phyloP scores from a whole-genome alignment of 2,329 filamentous ascomycete species.

The Alternaria rosae region DNA sequence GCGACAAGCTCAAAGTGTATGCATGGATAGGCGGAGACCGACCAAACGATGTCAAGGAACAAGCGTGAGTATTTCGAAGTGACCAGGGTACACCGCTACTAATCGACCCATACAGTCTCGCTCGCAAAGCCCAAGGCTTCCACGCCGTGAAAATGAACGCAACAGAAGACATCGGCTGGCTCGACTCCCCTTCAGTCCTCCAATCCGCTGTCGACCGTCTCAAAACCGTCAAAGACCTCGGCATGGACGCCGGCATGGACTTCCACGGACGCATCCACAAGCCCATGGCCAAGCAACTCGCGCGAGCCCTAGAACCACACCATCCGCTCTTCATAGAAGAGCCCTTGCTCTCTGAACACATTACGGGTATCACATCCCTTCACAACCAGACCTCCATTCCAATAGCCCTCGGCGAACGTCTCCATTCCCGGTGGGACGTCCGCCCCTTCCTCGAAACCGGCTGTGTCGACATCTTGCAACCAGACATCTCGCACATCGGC shows the following conservation, averaged over 20 bases:
- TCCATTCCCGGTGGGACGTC: constrained; percentile 77
- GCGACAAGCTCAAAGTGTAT: constrained; percentile 74
- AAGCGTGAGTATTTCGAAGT: constrained; percentile 59
- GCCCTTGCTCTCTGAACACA: constrained; percentile 73
- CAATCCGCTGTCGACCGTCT: constrained; percentile 71
- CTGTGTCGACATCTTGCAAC: constrained; percentile 75
- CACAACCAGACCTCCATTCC: constrained; percentile 65
- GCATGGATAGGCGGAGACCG: constrained; percentile 81
- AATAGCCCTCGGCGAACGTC: constrained; percentile 75
- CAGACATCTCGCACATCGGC: constrained; percentile 74
- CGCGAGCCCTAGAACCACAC: constrained; percentile 70
- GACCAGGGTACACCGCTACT: not conserved
- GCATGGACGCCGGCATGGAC: constrained; percentile 76
- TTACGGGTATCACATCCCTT: constrained; percentile 69
- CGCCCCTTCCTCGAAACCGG: constrained; percentile 73
- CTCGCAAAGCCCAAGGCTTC: constrained; percentile 68
- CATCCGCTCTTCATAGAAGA: constrained; percentile 80
- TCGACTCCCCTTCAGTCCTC: constrained; percentile 73
- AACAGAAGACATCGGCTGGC: constrained; percentile 77
- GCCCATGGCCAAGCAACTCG: constrained; percentile 82
- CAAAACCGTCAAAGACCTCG: constrained; percentile 71
- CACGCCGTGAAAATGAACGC: constrained; percentile 80
- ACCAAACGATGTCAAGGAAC: constrained; percentile 69
- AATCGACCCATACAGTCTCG: constrained; percentile 53
- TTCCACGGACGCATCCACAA: constrained; percentile 81